phyloP scores from a whole-genome alignment of 139 green algal genomes.

The Marvania coccoides region DNA sequence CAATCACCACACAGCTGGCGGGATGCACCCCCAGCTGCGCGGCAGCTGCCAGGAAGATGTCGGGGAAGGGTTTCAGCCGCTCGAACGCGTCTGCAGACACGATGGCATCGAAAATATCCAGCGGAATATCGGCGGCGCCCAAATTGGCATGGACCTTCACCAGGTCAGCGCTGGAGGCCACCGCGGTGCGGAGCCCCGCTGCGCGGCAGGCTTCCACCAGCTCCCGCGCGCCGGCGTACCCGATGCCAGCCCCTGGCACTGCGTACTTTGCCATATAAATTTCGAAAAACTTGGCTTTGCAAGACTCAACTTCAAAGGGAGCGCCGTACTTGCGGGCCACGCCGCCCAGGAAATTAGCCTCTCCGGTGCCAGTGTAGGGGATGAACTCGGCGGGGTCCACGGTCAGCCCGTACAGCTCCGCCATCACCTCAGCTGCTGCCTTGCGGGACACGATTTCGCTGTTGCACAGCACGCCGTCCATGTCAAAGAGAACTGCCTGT shows the following conservation, averaged over 20 bases:
- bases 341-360: constrained; percentile 53
- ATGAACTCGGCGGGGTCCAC: constrained; percentile 54
- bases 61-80: constrained; percentile 47
- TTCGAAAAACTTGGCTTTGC: constrained; percentile 58
- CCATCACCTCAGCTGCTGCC: constrained; percentile 35
- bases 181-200: constrained; percentile 50
- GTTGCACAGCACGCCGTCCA: constrained; percentile 34
- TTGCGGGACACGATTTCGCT: constrained; percentile 10
- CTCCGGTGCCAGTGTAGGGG: constrained; percentile 50
- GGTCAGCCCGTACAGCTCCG: constrained; percentile 38
- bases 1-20: constrained; percentile 57
- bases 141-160: constrained; percentile 71
- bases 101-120: constrained; percentile 48
- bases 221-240: constrained; percentile 38
- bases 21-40: constrained; percentile 36
- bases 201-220: constrained; percentile 42
- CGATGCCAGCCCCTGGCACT: constrained; percentile 29
- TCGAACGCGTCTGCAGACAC: constrained; percentile 60
- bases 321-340: constrained; percentile 20
- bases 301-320: constrained; percentile 28
- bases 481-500: constrained; percentile 54
- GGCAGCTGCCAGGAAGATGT: constrained; percentile 66
- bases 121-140: constrained; percentile 36
- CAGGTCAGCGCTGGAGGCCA: constrained; percentile 60
- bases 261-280: constrained; percentile 45